Conservation (phyloP, 2,329 filamentous ascomycete species). For the Penicillium freii region DNA sequence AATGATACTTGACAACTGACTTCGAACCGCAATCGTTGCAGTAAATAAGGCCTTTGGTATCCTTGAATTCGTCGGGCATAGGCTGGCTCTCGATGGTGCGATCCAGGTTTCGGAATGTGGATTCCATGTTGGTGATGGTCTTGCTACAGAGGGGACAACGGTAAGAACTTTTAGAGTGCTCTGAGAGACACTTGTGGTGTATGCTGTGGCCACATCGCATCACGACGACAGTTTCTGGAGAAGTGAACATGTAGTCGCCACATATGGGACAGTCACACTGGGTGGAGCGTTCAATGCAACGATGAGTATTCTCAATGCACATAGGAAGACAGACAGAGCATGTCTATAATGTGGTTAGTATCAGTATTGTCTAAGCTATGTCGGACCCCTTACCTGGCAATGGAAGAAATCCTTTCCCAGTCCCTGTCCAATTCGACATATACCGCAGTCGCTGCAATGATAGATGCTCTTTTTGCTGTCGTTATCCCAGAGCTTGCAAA, state of each 20-base stretch:
- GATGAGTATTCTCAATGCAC: conserved; percentile 77
- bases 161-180: conserved; percentile 86
- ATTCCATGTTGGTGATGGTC: conserved; percentile 96
- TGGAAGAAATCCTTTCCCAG: conserved; percentile 97
- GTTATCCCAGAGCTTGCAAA: conserved; percentile 97
- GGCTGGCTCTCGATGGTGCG: conserved; percentile 83
- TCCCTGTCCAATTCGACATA: conserved; percentile 86
- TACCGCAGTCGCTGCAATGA: conserved; percentile 93
- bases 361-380: neutral
- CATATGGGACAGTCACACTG: conserved; percentile 97
- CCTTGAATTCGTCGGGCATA: conserved; percentile 80
- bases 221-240: conserved; percentile 81
- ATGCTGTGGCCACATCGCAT: conserved; percentile 97
- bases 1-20: conserved; percentile 85
- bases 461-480: conserved; percentile 89
- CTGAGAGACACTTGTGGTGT: conserved; percentile 82
- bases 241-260: conserved; percentile 94
- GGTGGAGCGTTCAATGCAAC: conserved; percentile 89
- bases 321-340: conserved; percentile 95
- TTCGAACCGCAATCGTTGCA: conserved; percentile 95
- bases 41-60: conserved; percentile 77
- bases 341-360: conserved; percentile 53
- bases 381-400: conserved; percentile 71
- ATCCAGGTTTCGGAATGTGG: conserved; percentile 87
- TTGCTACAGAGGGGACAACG: conserved; percentile 97